Base-by-base conservation (phyloP, 164 flowering plant genomes). In the Cinnamomum chago region DNA sequence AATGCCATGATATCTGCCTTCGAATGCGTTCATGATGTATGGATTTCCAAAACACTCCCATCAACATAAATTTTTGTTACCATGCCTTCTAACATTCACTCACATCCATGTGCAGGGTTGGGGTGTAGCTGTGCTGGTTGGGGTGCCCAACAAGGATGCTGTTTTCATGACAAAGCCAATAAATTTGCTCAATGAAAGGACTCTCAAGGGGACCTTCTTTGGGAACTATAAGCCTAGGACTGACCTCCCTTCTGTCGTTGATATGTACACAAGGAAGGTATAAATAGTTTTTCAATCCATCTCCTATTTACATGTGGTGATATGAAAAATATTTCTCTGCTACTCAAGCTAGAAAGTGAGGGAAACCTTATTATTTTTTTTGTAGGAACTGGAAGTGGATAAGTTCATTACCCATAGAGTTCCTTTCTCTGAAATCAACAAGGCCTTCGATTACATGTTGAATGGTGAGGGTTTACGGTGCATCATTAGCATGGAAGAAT, bases 41-140 rank as follows among this genome's bases (percentile, higher is more conserved):
- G 20, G 10, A 12, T 55, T 25, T 52, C 24, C 24, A 20, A n/a
- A 67, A 11, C n/a, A 17, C 47, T 67, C 3, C 69, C 47, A 30
- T 35, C 69, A 14, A 3, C 50, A 27, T 67, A 9, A 28, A 33
- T 27, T 67, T 67, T 30, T 30, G 33, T 67, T 18, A 15, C 47
- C 60, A 55, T 17, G 60, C 28, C 9, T 2, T 67, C 18, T 47
- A 28, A 25, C 23, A 12, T 73, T 3, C 15, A 6, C n/a, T 73
- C 15, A 24, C 5, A 4, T 24, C 14, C 3, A 20, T 4, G 18
- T 65, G 5, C n/a, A 90, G 94, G 92, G 92, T 7, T 89, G 90
- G 92, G 91, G 94, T 51, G 90, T 87, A 14, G 91, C 91, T 58
- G 89, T 90, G 3, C 87, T 89, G 17, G 90, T 90, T n/a, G 91